Conservation (phyloP, 768 basidiomycete species). For the Galerina marginata region DNA sequence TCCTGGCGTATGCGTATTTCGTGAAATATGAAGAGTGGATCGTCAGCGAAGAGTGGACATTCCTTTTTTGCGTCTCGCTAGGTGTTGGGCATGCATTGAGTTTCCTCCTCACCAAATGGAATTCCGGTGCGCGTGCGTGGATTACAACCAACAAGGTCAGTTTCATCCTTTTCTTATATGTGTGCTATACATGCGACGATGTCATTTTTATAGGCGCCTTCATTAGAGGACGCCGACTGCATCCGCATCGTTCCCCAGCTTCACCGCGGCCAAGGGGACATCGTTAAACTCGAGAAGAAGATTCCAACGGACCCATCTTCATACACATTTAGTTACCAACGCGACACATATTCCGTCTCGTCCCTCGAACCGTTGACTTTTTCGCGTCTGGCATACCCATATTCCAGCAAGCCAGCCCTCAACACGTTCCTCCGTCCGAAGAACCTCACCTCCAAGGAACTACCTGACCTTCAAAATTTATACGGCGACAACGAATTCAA, state of each 20-base stretch:
- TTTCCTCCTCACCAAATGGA: conserved; percentile 93
- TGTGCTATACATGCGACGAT: conserved; percentile 3
- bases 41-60: conserved; percentile 96
- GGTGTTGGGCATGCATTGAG: conserved; percentile 90
- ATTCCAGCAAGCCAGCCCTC: conserved; percentile 70
- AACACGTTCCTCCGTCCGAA: conserved; percentile 64
- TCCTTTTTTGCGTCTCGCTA: conserved; percentile 85
- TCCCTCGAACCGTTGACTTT: conserved; percentile 66
- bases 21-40: conserved; percentile 91
- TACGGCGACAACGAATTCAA: conserved; percentile 97
- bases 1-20: conserved; percentile 91
- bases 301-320: conserved; percentile 57
- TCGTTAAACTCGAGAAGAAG: conserved; percentile 77
- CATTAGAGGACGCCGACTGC: conserved; percentile 75
- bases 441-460: conserved; percentile 53
- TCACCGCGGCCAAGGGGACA: conserved; percentile 89
- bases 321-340: conserved; percentile 93
- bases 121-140: conserved; percentile 74
- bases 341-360: conserved; percentile 85
- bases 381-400: conserved; percentile 86
- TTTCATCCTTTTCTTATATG: neutral
- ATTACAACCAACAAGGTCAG: conserved; percentile 78
- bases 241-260: conserved; percentile 80
- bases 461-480: conserved; percentile 59
- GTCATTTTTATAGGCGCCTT: conserved; percentile 53